Base-by-base conservation (phyloP, 306 rosid species). In the Mimosa pudica region DNA sequence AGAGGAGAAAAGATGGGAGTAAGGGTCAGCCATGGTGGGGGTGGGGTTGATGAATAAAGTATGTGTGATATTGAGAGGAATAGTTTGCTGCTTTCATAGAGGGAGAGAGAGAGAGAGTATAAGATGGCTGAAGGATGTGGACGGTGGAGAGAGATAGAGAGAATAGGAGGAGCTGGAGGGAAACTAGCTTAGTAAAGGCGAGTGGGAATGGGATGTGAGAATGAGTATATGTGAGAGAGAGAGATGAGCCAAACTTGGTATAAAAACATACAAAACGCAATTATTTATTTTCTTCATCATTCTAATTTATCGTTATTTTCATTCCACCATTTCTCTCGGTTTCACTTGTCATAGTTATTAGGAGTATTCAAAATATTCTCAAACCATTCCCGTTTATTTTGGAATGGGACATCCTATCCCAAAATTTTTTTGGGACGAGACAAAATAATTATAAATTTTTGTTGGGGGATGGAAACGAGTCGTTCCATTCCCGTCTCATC, bases 61-160 rank as follows among this genome's bases (percentile, higher is more conserved):
- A 82, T 38, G 5, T 38, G 82, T 30, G 60, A 18, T 24, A 24
- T 24, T 24, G 46, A 85, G 89, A 86, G 86, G 89, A 86, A 86
- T 86, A 82, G 89, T 80, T 80, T 77, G 81, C 85, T 77, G 81
- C 85, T 86, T 86, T 86, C 83, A 86, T 86, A 80, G 86, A 83
- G 77, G 82, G 85, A 84, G 91, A 84, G 84, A 52, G 71, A 20
- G 78, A 78, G 85, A 81, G 80, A 89, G 97, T 80, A 90, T 88
- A 90, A 89, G 89, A 92, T 90, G 91, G 86, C 96, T 83, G 90
- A 90, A 89, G 93, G 81, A 57, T 87, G 97, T 90, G 95, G 81
- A 86, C 88, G 95, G 95, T 90, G 89, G 80, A 84, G 84, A 86
- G 86, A 52, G 71, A 36, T 68, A 83, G 85, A 17, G 51, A 18